phyloP scores from a whole-genome alignment of 805 yeast genomes.

The Nakazawaea sp. region DNA sequence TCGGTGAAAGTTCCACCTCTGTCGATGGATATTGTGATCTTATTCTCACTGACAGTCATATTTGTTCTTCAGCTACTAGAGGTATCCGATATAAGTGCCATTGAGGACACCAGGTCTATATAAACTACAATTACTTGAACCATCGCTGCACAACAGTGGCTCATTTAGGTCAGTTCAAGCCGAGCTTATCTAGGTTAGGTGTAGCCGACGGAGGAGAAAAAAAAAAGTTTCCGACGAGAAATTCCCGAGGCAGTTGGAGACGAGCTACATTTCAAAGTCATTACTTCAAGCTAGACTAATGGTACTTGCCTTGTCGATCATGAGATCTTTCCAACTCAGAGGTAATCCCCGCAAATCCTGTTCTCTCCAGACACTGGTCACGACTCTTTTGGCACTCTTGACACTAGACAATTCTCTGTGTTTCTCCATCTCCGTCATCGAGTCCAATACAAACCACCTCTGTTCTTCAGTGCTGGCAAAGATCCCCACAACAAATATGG shows the following conservation, averaged over 20 bases:
- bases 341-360: conserved; percentile 23
- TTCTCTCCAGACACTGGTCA: conserved; percentile 33
- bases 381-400: conserved; percentile 26
- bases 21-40: conserved; percentile 7
- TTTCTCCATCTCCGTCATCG: conserved; percentile 27
- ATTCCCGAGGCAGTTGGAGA: too few species aligned
- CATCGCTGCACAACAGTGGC: too few species aligned
- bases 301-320: conserved; percentile 26
- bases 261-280: too few species aligned
- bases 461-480: conserved; percentile 27
- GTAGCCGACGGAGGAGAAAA: too few species aligned
- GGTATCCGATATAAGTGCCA: too few species aligned
- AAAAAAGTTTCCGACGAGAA: too few species aligned
- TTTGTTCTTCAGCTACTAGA: too few species aligned
- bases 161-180: too few species aligned
- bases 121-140: too few species aligned
- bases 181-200: neutral
- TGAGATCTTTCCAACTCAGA: conserved; percentile 30
- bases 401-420: conserved; percentile 31
- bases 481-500: conserved; percentile 31
- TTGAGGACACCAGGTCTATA: too few species aligned
- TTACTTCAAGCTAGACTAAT: conserved; percentile 29
- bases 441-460: conserved; percentile 30
- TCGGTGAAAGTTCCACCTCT: conserved; percentile 25
- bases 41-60: conserved; percentile 7